A percentile compares a stretch with the other conserved stretches of the same genome.
phyloP scores from a whole-genome alignment of 257 asterid genomes.

The Forsythia suspensa region DNA sequence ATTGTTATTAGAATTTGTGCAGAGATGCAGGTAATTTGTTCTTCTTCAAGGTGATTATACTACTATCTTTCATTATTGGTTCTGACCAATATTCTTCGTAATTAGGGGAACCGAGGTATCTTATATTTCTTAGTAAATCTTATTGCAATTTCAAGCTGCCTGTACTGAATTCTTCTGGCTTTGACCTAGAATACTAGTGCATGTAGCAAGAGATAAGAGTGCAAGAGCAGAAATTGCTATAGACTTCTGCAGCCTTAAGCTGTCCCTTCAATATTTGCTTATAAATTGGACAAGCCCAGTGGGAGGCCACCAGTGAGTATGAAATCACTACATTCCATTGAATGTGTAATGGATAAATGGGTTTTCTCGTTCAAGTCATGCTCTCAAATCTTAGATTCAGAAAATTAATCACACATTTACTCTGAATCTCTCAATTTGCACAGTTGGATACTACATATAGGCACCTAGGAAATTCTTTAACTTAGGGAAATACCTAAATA shows the following conservation, averaged over 20 bases:
- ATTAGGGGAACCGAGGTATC: neutral
- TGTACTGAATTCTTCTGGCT: neutral
- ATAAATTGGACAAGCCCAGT: neutral
- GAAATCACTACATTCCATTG: neutral
- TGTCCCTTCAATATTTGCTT: neutral
- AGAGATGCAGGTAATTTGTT: slow-evolving; percentile 60
- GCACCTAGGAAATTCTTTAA: neutral
- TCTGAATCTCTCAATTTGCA: neutral
- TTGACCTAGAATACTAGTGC: neutral
- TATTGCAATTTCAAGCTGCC: neutral
- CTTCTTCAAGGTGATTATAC: neutral
- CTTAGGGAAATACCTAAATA: neutral
- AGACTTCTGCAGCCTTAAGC: neutral
- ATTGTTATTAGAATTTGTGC: slow-evolving; percentile 54
- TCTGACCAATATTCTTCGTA: slow-evolving; percentile 2
- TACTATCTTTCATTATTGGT: neutral
- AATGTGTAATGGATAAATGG: neutral
- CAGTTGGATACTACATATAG: neutral
- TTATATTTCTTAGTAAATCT: slow-evolving; percentile 2
- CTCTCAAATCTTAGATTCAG: neutral
- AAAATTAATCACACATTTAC: neutral
- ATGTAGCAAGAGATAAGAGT: neutral
- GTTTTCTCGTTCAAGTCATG: neutral
- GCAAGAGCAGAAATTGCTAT: neutral
- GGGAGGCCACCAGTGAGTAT: neutral